phyloP scores from a whole-genome alignment of 108 stramenopile species.

The Nitzschia sp. region DNA sequence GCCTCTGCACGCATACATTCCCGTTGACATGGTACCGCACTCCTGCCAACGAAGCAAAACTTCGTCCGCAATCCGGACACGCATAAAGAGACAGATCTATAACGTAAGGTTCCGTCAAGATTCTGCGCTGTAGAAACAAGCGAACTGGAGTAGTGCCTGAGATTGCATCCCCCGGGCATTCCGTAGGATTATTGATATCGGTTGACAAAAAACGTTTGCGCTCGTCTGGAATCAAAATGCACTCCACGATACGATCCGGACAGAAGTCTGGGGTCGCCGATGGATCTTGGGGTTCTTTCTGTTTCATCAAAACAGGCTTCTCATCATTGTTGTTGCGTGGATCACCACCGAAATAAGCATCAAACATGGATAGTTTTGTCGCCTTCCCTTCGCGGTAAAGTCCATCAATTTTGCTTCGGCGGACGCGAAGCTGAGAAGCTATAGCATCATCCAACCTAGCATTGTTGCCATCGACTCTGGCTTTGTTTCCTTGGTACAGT shows the following conservation, averaged over 20 bases:
- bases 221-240: conserved; percentile 48
- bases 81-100: conserved; percentile 10
- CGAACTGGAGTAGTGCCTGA: neutral
- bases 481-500: conserved; percentile 8
- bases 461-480: neutral
- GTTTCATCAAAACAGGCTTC: neutral
- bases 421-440: conserved; percentile 1
- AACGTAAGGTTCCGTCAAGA: conserved; percentile 48
- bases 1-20: conserved; percentile 21
- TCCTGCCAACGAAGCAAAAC: conserved; percentile 27
- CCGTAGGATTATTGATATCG: neutral
- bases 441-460: neutral
- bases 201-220: conserved; percentile 2
- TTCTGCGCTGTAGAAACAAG: conserved; percentile 32
- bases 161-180: neutral
- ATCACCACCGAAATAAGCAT: conserved; percentile 34
- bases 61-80: conserved; percentile 54
- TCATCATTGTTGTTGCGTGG: conserved; percentile 4
- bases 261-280: conserved; percentile 32
- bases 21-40: conserved; percentile 32
- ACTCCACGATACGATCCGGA: conserved; percentile 74
- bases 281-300: conserved; percentile 25
- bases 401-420: conserved; percentile 17
- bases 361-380: conserved; percentile 13
- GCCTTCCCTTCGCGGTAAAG: conserved; percentile 14